These are phyloP conservation scores for Hanseniaspora valbyensis DNA, from an alignment of 805 yeast species.

Conservation along the genomic window DNA sequence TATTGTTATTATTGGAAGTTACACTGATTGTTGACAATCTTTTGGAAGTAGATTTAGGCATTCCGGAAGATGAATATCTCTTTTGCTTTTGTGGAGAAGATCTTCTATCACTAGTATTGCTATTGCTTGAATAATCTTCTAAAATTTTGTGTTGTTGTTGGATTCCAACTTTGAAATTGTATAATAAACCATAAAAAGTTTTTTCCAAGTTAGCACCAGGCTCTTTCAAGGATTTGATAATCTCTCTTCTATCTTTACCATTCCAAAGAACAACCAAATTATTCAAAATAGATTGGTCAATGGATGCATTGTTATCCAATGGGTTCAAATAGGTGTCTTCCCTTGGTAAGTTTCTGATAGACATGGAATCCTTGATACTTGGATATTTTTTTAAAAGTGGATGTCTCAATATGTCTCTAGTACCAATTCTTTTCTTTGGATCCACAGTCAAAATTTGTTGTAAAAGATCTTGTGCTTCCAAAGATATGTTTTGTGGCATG, in stretches of 20 bases:
- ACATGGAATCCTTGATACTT: conserved; percentile 28
- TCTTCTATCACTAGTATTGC: conserved; percentile 23
- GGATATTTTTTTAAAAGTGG: conserved; percentile 70
- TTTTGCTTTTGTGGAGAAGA: conserved; percentile 18
- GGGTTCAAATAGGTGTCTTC: conserved; percentile 33
- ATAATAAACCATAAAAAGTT: conserved; percentile 63
- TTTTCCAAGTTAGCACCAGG: conserved; percentile 61
- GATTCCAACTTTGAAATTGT: conserved; percentile 58
- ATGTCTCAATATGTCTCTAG: conserved; percentile 65
- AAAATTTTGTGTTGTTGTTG: conserved; percentile 17
- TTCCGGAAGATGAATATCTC: conserved; percentile 15
- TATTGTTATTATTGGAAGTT: conserved; percentile 28
- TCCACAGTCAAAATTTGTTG: conserved; percentile 69
- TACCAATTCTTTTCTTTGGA: conserved; percentile 68
- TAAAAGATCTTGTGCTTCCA: conserved; percentile 81
- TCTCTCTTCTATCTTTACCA: conserved; percentile 49
- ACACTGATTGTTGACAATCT: conserved; percentile 37
- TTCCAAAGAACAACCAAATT: conserved; percentile 73
- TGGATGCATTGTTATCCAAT: conserved; percentile 30
- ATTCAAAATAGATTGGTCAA: conserved; percentile 64
- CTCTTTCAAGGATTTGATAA: conserved; percentile 43
- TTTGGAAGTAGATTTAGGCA: conserved; percentile 25
- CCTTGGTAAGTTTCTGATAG: conserved; percentile 31
- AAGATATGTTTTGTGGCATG: conserved; percentile 69
- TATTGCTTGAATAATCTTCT: conserved; percentile 25